Evolutionary conservation across 2,329 filamentous ascomycete genomes (phyloP), one percentile per base, ranked within the genome.

Genomic region (Penicillium sp.): DNA sequence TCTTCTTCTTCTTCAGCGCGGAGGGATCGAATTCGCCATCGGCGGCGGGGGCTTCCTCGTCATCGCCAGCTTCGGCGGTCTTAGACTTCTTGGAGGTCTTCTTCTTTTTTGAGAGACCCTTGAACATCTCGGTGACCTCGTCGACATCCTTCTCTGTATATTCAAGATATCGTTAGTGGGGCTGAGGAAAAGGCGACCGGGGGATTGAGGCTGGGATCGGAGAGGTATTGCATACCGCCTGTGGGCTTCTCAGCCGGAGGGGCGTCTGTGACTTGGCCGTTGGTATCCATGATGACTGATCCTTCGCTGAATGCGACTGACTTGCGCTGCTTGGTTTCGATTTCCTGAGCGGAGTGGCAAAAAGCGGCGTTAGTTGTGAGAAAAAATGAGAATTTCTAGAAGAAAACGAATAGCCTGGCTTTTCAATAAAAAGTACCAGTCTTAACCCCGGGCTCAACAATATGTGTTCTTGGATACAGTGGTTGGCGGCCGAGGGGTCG

Each of bases 221-320:
- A 25, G 41, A 53, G 56, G 5, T 50, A 17, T 33, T 95, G 90
- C 73, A 87, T 91, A 80, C 88, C 84, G 80, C 88, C 84, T 65
- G 91, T 91, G 64, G 88, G 85, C 80, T 91, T 91, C 67, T 88
- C 82, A 69, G 90, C 89, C 69, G 88, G 85, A 67, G 84, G 82
- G 64, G 87, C 84, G 74, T 89, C 85, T 74, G 85, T 90, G 72
- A 97, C 86, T 73, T 88, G 85, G 69, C 93, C 93, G 82, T 96
- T 90, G 76, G 86, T 85, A 80, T 96, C 90, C 74, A 97, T 92
- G 69, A 96, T 86, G 64, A 89, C 84, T 68, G 90, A 85, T 70
- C 90, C 90, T 77, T 94, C 89, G 73, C 88, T 92, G 76, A 97
- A 97, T 63, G 91, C 88, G 70, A 97, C 93, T 44, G 91, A 95